Evolutionary conservation across 2,329 filamentous ascomycete genomes (phyloP), one percentile per base, ranked within the genome.

Genomic region (Onygena corvina): DNA sequence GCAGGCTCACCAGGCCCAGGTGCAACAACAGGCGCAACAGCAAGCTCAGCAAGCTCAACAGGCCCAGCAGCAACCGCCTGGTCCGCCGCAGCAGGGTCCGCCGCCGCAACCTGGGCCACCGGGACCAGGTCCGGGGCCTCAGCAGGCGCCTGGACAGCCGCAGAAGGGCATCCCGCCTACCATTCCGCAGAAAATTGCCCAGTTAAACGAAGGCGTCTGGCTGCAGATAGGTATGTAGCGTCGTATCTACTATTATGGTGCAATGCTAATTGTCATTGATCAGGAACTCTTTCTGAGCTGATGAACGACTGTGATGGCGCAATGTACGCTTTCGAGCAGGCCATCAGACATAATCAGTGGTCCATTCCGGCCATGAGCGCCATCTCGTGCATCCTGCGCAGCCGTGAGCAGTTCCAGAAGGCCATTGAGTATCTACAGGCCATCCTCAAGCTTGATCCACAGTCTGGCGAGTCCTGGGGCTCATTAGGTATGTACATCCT

Each of bases 391-490:
- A 92, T 96, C 53, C 75, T 95, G 53, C 82, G 93, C 58, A 89
- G 85, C 31, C 86, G 89, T 61, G 92, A 96, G 65, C 86, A 94
- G 38, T 98, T 94, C 59, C 83, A 85, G 38, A 92, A 92, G 63
- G 92, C 92, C 1, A 84, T 95, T 47, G 90, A 96, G 61, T 96
- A 90, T 64, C 76, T 96, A 48, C 83, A 92, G 60, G 85, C 83
- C 53, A 94, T 96, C 52, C 71, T 95, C 48, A 93, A 94, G 68
- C 74, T 96, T 21, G 92, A 98, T 57, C 77, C 75, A 30, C 83
- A 80, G 57, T 95, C 94, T 63, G 92, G 92, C 52, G 92, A 96
- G 66, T 88, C 92, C 38, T 96, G 90, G 92, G 90, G 90, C 44
- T 94, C 88, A 63, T 75, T 96, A 25, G 90, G 86, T 92, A 75